These are phyloP conservation scores for Trypanosoma brucei DNA, from an alignment of 208 protist genomes.

Conservation along the genomic window DNA sequence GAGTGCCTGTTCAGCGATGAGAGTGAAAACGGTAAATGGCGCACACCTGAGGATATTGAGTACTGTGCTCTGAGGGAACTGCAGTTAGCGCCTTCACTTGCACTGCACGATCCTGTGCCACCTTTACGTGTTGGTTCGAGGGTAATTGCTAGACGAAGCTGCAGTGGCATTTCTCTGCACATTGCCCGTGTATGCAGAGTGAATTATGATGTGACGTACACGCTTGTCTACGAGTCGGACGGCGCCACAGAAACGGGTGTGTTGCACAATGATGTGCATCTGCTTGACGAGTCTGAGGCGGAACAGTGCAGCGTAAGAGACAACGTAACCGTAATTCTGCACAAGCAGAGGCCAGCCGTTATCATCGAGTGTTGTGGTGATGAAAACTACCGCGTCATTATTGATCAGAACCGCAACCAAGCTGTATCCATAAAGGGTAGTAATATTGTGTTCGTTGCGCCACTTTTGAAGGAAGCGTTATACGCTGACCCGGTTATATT, in stretches of 20 bases:
- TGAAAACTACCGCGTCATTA: slow-evolving; percentile 56
- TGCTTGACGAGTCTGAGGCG: slow-evolving; percentile 32
- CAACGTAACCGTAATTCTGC: slow-evolving; percentile 46
- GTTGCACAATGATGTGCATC: slow-evolving; percentile 64
- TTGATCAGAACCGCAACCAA: slow-evolving; percentile 96
- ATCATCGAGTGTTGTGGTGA: slow-evolving; percentile 51
- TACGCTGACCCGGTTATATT: slow-evolving; percentile 91
- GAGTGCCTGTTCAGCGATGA: neutral
- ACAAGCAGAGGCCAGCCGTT: slow-evolving; percentile 36
- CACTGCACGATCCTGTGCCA: slow-evolving; percentile 32
- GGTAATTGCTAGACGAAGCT: slow-evolving; percentile 51
- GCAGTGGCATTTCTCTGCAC: slow-evolving; percentile 33
- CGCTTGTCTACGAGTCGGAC: slow-evolving; percentile 49
- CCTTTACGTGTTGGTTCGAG: slow-evolving; percentile 47
- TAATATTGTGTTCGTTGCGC: slow-evolving; percentile 61
- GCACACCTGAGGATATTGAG: slow-evolving; percentile 20
- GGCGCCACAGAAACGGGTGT: slow-evolving; percentile 46
- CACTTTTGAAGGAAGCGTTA: slow-evolving; percentile 71
- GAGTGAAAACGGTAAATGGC: neutral
- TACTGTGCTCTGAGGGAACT: slow-evolving; percentile 36
- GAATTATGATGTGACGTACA: slow-evolving; percentile 58
- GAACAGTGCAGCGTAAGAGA: slow-evolving; percentile 60
- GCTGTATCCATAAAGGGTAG: slow-evolving; percentile 81
- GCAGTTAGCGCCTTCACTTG: slow-evolving; percentile 41
- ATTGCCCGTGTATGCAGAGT: slow-evolving; percentile 44